phyloP scores from a whole-genome alignment of 305 asterid genomes.

The Solanum hybrid region DNA sequence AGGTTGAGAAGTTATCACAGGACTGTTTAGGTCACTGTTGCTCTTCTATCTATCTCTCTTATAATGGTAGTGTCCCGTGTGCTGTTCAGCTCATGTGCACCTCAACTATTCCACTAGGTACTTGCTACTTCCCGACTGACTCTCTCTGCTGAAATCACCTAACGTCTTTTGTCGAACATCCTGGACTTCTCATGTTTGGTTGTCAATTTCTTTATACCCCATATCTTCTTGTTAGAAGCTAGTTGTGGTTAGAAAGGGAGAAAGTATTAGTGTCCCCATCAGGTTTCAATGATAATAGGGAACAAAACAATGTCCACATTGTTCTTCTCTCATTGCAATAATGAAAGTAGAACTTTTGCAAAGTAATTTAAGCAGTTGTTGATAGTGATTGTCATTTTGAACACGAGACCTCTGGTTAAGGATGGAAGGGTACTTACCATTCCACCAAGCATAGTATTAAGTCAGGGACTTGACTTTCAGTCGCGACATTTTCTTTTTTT shows the following conservation, averaged over 20 bases:
- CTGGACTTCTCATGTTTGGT: background rate
- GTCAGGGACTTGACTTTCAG: background rate
- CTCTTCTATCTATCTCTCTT: background rate
- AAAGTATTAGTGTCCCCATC: background rate
- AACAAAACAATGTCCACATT: background rate
- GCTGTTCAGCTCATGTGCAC: background rate
- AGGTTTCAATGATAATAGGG: background rate
- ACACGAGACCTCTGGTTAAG: background rate
- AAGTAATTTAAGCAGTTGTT: background rate
- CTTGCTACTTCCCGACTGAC: background rate
- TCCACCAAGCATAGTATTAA: background rate
- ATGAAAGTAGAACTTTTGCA: background rate
- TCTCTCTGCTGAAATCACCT: background rate
- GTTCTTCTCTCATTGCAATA: background rate
- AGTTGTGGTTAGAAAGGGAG: background rate
- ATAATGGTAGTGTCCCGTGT: background rate
- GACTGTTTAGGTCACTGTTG: background rate
- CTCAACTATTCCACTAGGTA: background rate
- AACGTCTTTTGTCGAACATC: background rate
- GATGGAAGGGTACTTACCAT: background rate
- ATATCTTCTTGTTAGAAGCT: background rate
- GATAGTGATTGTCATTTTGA: background rate
- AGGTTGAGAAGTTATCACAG: background rate
- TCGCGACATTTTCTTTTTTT: background rate
- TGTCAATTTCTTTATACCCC: background rate